A percentile compares a stretch with the other conserved stretches of the same genome.
Evolutionary conservation across 1,284 basidiomycete genomes (phyloP).

Genomic region (Ganoderma sinense): DNA sequence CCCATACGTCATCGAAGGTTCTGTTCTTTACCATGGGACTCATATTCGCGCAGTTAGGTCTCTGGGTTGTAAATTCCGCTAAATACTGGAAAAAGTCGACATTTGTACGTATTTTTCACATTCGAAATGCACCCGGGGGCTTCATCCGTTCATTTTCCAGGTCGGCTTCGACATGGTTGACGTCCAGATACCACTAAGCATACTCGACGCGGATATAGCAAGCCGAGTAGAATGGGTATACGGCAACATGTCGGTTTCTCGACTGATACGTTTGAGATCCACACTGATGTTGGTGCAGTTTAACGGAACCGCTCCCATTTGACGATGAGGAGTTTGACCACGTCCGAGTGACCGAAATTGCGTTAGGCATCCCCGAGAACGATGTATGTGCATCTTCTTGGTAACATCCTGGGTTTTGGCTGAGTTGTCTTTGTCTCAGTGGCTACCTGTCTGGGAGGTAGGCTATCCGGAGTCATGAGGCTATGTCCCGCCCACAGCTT

Average conservation of each 20-base stretch:
- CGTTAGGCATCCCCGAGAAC: constrained; percentile 75
- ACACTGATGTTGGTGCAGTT: constrained; percentile 44
- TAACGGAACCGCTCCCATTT: constrained; percentile 77
- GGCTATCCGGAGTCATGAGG: constrained; percentile 23
- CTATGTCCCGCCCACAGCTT: not conserved
- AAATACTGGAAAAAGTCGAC: constrained; percentile 70
- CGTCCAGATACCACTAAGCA: constrained; percentile 62
- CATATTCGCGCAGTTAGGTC: constrained; percentile 55
- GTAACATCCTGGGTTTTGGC: not conserved
- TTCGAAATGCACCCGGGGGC: not conserved
- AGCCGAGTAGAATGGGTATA: constrained; percentile 70
- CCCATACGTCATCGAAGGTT: not conserved
- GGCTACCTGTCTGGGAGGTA: constrained; percentile 73
- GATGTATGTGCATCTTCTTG: constrained; percentile 51
- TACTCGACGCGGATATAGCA: constrained; percentile 57
- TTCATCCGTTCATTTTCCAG: constrained; percentile 40
- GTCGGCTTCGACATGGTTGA: constrained; percentile 81
- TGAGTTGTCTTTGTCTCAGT: constrained; percentile 49
- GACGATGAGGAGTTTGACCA: constrained; percentile 80
- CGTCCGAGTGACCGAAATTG: constrained; percentile 68
- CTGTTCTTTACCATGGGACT: not conserved
- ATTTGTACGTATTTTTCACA: constrained; percentile 56
- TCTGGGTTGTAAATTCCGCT: constrained; percentile 75
- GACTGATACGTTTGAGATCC: constrained; percentile 1
- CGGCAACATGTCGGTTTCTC: constrained; percentile 70